Evolutionary conservation across 2,329 filamentous ascomycete genomes (phyloP), one percentile per base, ranked within the genome.

Genomic region (Penicillium concentricum): DNA sequence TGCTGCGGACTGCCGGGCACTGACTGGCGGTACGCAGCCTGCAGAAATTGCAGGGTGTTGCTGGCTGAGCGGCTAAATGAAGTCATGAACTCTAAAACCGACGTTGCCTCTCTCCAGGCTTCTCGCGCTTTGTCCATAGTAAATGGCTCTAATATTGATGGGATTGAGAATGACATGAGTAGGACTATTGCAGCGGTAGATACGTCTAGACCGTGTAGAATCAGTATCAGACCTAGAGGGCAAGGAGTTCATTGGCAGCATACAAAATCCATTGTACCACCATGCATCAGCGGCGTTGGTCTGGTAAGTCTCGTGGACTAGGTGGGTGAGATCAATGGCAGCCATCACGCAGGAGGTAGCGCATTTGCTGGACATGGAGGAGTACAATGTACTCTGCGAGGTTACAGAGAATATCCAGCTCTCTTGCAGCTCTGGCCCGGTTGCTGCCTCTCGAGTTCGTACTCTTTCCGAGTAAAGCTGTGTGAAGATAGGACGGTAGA

Each of bases 231-330:
- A 41, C 8, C 42, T 50, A 18, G 12, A 42, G 12, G 20, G 24
- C 12, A 16, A 42, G 39, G 39, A 22, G 18, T 22, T 22, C 5
- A 32, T 8, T 32, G 20, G 18, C 28, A 42, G 26, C 47, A 34
- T 41, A 50, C 47, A 50, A 18, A 50, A 50, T 20, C 47, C 47
- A 50, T 50, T 50, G 47, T 50, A 50, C 47, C 47, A 50, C 47
- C 47, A 50, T 41, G 47, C 47, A 41, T 50, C 47, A 37, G 47
- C 24, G 26, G 18, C 24, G 16, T 42, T 20, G 35, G 47, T 50
- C 28, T 50, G 47, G 39, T 50, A 42, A 30, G 47, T 50, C 35
- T 50, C 35, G 28, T 35, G 47, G 2, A 50, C 47, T 32, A 50
- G 47, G 35, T 42, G 37, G n/a, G 47, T 42, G 22, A 50, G 47